These are phyloP conservation scores for Phytophthora palmivora DNA, from an alignment of 352 stramenopile genomes.

Conservation along the genomic window DNA sequence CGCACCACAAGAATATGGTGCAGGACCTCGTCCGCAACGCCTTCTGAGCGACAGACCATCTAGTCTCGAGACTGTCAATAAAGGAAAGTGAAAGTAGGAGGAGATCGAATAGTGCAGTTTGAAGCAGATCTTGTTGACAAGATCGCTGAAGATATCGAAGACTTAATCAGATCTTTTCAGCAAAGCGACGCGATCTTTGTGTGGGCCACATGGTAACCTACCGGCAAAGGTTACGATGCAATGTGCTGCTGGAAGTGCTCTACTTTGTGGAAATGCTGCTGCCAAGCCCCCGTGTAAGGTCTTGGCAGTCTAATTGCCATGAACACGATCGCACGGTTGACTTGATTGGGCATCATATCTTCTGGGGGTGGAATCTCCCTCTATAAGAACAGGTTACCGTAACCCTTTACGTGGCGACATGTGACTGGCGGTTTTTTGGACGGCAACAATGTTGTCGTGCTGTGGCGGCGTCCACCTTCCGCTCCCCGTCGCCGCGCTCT, in stretches of 20 bases:
- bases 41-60: slow-evolving; percentile 12
- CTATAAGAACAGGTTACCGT: slow-evolving; percentile 32
- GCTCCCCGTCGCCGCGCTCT: neutral
- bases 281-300: too few species aligned
- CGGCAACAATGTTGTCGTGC: slow-evolving; percentile 3
- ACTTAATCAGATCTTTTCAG: slow-evolving; percentile 20
- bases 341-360: too few species aligned
- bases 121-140: slow-evolving; percentile 14
- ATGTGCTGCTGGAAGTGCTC: too few species aligned
- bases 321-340: neutral
- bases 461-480: neutral
- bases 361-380: slow-evolving; percentile 27
- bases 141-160: slow-evolving; percentile 31
- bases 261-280: too few species aligned
- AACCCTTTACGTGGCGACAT: slow-evolving; percentile 47
- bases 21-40: slow-evolving; percentile 65
- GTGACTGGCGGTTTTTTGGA: slow-evolving; percentile 42
- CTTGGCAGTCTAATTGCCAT: neutral
- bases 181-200: slow-evolving; percentile 27
- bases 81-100: slow-evolving; percentile 2
- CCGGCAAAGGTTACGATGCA: too few species aligned
- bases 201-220: slow-evolving; percentile 4
- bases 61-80: neutral
- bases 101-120: neutral
- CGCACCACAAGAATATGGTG: slow-evolving; percentile 99